These are phyloP conservation scores for Heterobasidion annosum DNA, from an alignment of 1,284 basidiomycete species.

Conservation along the genomic window DNA sequence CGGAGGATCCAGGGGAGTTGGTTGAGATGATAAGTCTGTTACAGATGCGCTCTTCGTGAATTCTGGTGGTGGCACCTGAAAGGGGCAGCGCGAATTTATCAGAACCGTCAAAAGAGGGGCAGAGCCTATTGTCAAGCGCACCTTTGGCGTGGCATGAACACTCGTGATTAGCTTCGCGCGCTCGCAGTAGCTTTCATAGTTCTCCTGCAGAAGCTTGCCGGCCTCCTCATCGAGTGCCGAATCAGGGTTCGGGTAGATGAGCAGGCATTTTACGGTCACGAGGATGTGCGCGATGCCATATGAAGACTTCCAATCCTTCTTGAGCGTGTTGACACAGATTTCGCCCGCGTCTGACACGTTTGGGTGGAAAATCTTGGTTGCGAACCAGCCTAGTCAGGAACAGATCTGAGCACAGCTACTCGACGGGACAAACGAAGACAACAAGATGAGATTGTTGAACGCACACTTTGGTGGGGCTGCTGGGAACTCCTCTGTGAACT, in stretches of 20 bases:
- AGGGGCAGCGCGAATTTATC: not conserved
- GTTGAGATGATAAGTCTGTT: not conserved
- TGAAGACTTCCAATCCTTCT: conserved; percentile 94
- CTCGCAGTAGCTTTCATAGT: conserved; percentile 80
- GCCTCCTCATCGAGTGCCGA: conserved; percentile 93
- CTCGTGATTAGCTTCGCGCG: conserved; percentile 78
- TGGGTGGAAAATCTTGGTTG: conserved; percentile 94
- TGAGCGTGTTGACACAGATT: conserved; percentile 95
- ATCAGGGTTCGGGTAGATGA: conserved; percentile 95
- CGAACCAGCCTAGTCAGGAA: conserved; percentile 62
- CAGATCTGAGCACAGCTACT: not conserved
- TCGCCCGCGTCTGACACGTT: conserved; percentile 87
- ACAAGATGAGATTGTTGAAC: conserved; percentile 15
- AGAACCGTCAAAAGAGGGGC: not conserved
- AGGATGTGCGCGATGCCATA: conserved; percentile 89
- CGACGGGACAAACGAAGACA: conserved; percentile 2
- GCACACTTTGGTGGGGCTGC: conserved; percentile 86
- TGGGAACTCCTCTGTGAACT: conserved; percentile 86
- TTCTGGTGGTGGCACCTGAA: not conserved
- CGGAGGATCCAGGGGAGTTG: not conserved
- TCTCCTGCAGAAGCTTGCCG: conserved; percentile 82
- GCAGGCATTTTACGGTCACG: conserved; percentile 86
- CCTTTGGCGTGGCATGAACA: conserved; percentile 72
- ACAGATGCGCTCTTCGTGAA: not conserved
- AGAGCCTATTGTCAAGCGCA: conserved; percentile 10